Evolutionary conservation across 495 filamentous ascomycete species (phyloP), one percentile per base, ranked within the genome.

Genomic region (Lichina pygmaea): DNA sequence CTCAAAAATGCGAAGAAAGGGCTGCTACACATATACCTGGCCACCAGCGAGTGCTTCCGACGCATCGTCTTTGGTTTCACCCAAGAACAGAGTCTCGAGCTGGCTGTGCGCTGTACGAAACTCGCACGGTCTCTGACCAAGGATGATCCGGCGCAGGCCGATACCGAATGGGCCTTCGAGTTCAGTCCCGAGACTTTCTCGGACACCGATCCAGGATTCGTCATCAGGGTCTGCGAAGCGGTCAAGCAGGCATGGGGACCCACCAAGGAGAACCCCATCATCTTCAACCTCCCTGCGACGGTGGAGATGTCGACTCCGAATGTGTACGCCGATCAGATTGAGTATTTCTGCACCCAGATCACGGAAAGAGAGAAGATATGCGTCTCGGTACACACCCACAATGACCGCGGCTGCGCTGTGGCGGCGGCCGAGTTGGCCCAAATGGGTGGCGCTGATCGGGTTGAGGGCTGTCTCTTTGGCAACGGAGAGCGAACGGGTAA

Each of bases 151-250:
- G 63, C 66, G 11, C 71, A 71, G 43, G 60, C 67, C 0, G 77
- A 64, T 7, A 92, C 89, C 9, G 73, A 91, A 56, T 97, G 89
- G 89, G 73, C 75, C 33, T 93, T 84, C 53, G 86, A 95, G 60
- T 97, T 95, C 65, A 86, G 78, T 34, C 89, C 89, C 11, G 89
- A 97, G 66, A 91, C 81, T 10, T 97, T 95, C 66, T 92, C 83
- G 6, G 89, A 94, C 58, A 80, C 81, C 11, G 72, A 78, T 50
- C 75, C 79, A 9, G 85, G 86, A 30, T 94, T 79, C 55, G 80
- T 77, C 8, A 62, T 94, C 17, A 58, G 75, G 53, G 72, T 95
- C 33, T 97, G 89, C 57, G 81, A 93, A 58, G 86, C 86, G 30
- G 86, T 94, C 48, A 95, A 94, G 67, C 75, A 66, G n/a, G 86